Evolutionary conservation across 768 basidiomycete genomes (phyloP).

Genomic region (Leccinum boreale): DNA sequence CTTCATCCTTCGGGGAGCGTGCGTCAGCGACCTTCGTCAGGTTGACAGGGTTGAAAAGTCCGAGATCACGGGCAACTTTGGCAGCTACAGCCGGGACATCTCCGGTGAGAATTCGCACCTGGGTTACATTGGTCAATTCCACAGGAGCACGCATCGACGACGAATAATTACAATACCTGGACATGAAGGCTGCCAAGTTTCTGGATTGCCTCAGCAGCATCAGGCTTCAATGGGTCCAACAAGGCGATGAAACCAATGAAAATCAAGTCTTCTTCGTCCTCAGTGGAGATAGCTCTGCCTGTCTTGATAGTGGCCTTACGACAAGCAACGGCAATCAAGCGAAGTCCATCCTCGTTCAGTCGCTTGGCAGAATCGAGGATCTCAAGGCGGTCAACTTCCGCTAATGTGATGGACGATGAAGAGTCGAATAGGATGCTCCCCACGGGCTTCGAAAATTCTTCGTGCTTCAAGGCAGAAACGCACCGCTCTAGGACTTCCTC

Average conservation of each 20-base stretch:
- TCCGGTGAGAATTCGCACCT: conserved; percentile 36
- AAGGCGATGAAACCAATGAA: conserved; percentile 31
- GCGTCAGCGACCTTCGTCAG: conserved; percentile 1
- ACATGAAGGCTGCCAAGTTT: conserved; percentile 27
- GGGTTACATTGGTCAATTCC: conserved; percentile 4
- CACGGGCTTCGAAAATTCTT: conserved; percentile 15
- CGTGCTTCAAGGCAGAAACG: conserved; percentile 14
- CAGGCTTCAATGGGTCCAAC: conserved; percentile 31
- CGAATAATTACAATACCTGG: conserved; percentile 19
- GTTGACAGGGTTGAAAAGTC: conserved; percentile 26
- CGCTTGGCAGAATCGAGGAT: conserved; percentile 27
- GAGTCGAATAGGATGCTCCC: conserved; percentile 14
- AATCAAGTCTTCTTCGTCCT: conserved; percentile 29
- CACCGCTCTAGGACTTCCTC: conserved; percentile 34
- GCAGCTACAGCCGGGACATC: conserved; percentile 34
- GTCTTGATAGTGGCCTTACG: conserved; percentile 19
- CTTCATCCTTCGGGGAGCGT: conserved; percentile 24
- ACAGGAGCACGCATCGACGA: background rate
- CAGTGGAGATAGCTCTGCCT: conserved; percentile 11
- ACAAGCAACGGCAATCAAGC: conserved; percentile 30
- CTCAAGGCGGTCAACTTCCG: conserved; percentile 16
- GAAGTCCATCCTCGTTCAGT: conserved; percentile 31
- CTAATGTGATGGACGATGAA: conserved; percentile 15
- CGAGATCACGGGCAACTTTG: conserved; percentile 37
- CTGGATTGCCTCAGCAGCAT: conserved; percentile 30